Base-by-base conservation (phyloP, 139 green algal genomes). In the Desmodesmus armatus region DNA sequence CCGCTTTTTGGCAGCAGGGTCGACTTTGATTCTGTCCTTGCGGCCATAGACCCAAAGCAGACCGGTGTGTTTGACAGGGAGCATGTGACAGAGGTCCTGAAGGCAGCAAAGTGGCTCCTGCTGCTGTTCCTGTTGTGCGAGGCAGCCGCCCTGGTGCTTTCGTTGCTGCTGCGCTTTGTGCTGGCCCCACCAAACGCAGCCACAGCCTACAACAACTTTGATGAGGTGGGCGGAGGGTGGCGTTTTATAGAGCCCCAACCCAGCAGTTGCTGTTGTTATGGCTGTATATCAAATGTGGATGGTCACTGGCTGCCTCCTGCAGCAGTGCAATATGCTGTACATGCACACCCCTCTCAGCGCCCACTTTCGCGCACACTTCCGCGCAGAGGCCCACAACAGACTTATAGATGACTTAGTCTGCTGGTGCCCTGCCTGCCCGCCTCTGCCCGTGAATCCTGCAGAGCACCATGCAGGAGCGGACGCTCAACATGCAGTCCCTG, bases 71-170 rank as follows among this genome's bases (percentile, higher is more conserved):
- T 74, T 23, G 44, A 73, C 51, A 27, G 35, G 6, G 58, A 37
- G 7, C 51, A 86, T 27, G 80, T 86, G 3, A 44, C 15, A 0
- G 44, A 86, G 40, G 58, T 80, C 2, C 58, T 86, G 3, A 73
- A 47, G 55, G 80, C 80, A 2, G 80, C 80, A 21, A 78, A 80
- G 51, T 86, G 80, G 80, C 47, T 86, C 7, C 72, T 86, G 67
- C 69, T 86, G 31, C 35, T 86, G n/a, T 80, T 86, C 49, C 51
- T 86, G 67, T 7, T 86, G 5, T 69, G 39, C 27, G 47, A 80
- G 47, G 39, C 73, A 7, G 51, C 60, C 3, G 80, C 80, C 4
- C 25, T 86, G 47, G 58, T 86, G 29, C 39, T 86, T 27, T 35
- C 49, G 7, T 21, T 86, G 25, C 58, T 80, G 53, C 25, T 86